These are phyloP conservation scores for Saccharum hybrid DNA, from an alignment of 202 grass and related monocot genomes.

Conservation along the genomic window DNA sequence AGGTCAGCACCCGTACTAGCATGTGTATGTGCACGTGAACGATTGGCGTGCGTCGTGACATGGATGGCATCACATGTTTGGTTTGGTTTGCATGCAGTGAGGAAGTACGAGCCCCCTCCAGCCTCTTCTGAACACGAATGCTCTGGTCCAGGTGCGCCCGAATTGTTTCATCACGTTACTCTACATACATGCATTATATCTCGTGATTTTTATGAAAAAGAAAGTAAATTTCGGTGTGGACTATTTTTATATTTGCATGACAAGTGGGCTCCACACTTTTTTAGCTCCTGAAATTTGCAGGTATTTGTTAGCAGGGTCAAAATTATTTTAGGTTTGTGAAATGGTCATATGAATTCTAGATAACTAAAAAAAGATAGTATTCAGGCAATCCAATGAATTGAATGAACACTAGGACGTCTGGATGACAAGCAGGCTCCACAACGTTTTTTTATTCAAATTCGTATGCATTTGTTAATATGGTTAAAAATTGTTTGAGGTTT, in stretches of 20 bases:
- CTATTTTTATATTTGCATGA: not conserved
- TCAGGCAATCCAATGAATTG: not conserved
- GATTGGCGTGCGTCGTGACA: not conserved
- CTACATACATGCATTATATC: not conserved
- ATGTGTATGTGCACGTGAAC: not conserved
- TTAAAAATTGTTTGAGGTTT: not conserved
- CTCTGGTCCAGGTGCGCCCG: slow-evolving; percentile 48
- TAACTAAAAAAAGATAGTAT: not conserved
- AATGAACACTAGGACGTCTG: not conserved
- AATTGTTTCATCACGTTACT: not conserved
- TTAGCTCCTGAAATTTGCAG: not conserved
- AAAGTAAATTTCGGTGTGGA: too few relatives aligned
- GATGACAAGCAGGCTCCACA: not conserved
- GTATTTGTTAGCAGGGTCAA: not conserved
- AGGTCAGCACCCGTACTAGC: slow-evolving; percentile 40
- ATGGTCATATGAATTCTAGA: not conserved
- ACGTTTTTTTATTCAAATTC: not conserved
- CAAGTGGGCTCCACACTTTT: not conserved
- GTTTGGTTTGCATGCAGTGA: slow-evolving; percentile 39
- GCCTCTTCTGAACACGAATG: slow-evolving; percentile 54
- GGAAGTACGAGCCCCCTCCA: slow-evolving; percentile 55
- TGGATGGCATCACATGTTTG: slow-evolving; percentile 14
- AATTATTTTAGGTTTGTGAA: not conserved
- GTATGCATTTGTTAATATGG: not conserved
- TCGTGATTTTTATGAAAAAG: not conserved